phyloP scores from a whole-genome alignment of 139 green algal species.

The Nannochloris sp. region DNA sequence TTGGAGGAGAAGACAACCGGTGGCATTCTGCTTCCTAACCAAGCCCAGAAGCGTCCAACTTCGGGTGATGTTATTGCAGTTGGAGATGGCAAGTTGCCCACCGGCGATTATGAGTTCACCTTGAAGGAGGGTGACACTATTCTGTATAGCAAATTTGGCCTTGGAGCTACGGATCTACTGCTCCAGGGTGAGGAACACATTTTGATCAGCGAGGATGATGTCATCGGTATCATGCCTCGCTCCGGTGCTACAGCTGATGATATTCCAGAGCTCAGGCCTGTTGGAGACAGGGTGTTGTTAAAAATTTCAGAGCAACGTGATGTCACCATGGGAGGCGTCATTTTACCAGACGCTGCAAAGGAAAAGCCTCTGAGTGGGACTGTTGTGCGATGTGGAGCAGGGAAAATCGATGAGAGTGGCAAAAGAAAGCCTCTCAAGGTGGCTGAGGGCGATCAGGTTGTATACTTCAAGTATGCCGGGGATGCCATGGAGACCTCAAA shows the following conservation, averaged over 20 bases:
- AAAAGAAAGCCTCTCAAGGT: constrained; percentile 47
- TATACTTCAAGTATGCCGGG: constrained; percentile 90
- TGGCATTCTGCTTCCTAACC: constrained; percentile 81
- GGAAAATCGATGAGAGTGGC: constrained; percentile 56
- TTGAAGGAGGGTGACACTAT: constrained; percentile 62
- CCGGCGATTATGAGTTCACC: constrained; percentile 31
- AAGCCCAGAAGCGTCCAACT: constrained; percentile 65
- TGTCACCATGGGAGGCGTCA: constrained; percentile 79
- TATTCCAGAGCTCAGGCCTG: constrained; percentile 72
- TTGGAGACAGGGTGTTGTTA: constrained; percentile 79
- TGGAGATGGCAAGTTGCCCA: constrained; percentile 53
- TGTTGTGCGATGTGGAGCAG: constrained; percentile 56
- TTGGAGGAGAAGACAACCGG: constrained; percentile 69
- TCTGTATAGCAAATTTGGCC: constrained; percentile 93
- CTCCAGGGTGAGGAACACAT: constrained; percentile 62
- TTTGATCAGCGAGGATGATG: constrained; percentile 80
- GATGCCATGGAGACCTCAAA: constrained; percentile 79
- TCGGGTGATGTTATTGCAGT: constrained; percentile 58
- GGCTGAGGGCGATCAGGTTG: constrained; percentile 47
- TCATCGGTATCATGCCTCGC: constrained; percentile 76
- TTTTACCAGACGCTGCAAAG: constrained; percentile 80
- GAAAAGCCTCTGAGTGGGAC: constrained; percentile 64
- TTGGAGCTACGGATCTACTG: constrained; percentile 80
- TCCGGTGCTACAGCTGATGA: constrained; percentile 68
- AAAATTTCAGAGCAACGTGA: constrained; percentile 65